phyloP scores from a whole-genome alignment of 2,329 filamentous ascomycete species.

The Paraconiothyrium sp. region DNA sequence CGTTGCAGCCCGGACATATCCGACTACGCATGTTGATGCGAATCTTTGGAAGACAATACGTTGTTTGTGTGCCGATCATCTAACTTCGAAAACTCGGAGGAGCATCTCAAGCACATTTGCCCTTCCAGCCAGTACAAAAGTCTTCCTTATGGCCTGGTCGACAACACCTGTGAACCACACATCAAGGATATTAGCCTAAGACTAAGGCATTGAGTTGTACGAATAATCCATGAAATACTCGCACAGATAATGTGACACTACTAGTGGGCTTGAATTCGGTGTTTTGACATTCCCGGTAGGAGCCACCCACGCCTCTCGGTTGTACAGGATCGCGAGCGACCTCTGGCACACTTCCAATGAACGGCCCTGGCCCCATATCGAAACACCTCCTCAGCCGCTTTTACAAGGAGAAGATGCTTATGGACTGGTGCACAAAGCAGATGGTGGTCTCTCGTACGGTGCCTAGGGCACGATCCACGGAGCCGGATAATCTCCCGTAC shows the following conservation, averaged over 20 bases:
- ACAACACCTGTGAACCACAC: background rate
- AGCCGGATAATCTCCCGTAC: background rate
- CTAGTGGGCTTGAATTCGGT: background rate
- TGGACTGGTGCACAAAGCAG: constrained; percentile 2
- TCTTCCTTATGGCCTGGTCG: background rate
- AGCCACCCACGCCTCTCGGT: background rate
- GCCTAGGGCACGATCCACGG: background rate
- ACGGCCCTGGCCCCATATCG: background rate
- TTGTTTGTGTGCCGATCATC: too few relatives aligned
- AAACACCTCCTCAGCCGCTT: background rate
- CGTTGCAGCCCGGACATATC: too few relatives aligned
- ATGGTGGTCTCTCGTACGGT: background rate
- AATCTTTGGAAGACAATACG: too few relatives aligned
- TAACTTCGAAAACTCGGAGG: too few relatives aligned
- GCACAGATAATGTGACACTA: background rate
- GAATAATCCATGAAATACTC: background rate
- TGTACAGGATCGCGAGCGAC: background rate
- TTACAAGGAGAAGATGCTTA: background rate
- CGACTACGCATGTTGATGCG: too few relatives aligned
- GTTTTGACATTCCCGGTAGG: background rate
- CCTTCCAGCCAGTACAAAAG: background rate
- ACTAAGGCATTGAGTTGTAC: background rate
- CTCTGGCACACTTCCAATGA: background rate
- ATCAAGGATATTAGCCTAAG: background rate
- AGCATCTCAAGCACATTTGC: background rate